Evolutionary conservation across 305 asterid species (phyloP).

Genomic region (Fraxinus greggii): DNA sequence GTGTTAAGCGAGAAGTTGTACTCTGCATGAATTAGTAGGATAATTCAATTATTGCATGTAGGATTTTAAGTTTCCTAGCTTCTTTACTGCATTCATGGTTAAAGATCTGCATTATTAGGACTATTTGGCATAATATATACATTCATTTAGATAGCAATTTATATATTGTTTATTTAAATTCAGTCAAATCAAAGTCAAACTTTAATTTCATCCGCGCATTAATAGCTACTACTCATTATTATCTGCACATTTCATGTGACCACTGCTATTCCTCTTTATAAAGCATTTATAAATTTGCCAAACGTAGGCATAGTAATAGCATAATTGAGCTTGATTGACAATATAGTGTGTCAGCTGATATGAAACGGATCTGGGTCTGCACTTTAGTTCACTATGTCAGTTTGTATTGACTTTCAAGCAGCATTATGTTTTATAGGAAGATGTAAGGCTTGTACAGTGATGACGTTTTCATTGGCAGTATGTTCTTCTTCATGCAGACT

Average conservation of each 20-base stretch:
- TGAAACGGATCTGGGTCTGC: neutral
- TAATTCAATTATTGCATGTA: neutral
- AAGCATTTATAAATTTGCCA: neutral
- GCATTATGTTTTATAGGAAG: neutral
- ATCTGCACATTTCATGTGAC: neutral
- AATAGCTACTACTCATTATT: neutral
- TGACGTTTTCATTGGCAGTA: neutral
- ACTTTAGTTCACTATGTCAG: neutral
- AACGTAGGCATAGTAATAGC: neutral
- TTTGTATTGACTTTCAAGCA: neutral
- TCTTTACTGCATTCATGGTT: neutral
- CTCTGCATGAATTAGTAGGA: neutral
- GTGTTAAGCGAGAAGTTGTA: neutral
- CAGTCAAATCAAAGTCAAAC: neutral
- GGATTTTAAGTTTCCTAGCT: neutral
- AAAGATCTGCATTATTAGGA: neutral
- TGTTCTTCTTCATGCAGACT: conserved; percentile 48
- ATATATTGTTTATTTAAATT: neutral
- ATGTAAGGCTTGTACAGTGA: neutral
- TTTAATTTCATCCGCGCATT: neutral
- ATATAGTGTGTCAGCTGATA: neutral
- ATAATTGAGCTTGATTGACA: neutral
- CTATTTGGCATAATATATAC: neutral
- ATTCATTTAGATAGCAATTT: neutral
- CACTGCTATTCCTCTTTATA: neutral